Evolutionary conservation across 2,329 filamentous ascomycete genomes (phyloP), one percentile per base, ranked within the genome.

Genomic region (Harringtonia aguacate): DNA sequence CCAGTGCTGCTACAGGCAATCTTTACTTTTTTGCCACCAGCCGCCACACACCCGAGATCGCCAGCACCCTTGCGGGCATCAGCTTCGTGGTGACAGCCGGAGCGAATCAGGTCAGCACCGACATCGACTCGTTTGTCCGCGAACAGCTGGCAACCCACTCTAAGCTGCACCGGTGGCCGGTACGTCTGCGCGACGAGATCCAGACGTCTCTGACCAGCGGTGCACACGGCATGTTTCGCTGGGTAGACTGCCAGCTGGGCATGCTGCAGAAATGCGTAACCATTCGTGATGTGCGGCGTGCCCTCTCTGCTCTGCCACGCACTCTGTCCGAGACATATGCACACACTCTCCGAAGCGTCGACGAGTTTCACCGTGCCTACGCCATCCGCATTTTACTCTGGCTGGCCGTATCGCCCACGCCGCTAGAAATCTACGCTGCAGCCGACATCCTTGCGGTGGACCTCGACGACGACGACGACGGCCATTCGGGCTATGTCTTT

Each of bases 171-270:
- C 30, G 30, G 2, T 36, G 30, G 30, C 15, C 30, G 4, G 20
- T 12, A 24, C 7, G n/a, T 13, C 21, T 41, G 18, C 30, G 31
- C 13, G 22, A 36, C 8, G 21, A 41, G 22, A 36, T 41, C 20
- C 31, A 35, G 18, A 13, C 13, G 13, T 8, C 33, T 7, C 22
- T 41, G 14, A 36, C 30, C 6, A 34, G 21, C 20, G 30, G 39
- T 8, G 39, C 30, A 13, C 30, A 20, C 15, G 39, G 39, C 31
- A 41, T 41, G 39, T 35, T 41, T 36, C 39, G 39, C 21, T 35
- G 30, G 31, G 39, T 28, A 2, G 39, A 35, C 13, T 41, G 39
- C 31, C 39, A 41, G 21, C 21, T 41, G 14, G 24, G 21, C 31
- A 35, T 41, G 30, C 22, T 41, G 39, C 30, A 35, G 21, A 41